Conservation (phyloP, 441 rosid species). For the Erysimum cheiri region DNA sequence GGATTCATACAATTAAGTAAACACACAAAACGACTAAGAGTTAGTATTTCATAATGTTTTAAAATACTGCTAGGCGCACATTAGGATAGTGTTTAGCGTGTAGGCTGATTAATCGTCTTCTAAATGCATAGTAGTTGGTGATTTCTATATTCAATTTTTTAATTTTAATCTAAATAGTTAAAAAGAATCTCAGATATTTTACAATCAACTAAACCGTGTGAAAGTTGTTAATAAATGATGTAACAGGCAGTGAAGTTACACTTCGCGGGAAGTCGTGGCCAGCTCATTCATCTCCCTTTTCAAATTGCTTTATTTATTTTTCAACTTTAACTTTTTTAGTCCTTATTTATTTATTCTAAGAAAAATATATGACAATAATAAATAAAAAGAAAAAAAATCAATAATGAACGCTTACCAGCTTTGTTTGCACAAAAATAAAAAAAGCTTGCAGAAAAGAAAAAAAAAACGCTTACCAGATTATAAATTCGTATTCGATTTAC, state of each 20-base stretch:
- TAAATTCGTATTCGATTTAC: not conserved
- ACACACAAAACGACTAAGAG: not conserved
- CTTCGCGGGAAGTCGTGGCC: slow-evolving; percentile 40
- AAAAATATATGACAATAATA: not conserved
- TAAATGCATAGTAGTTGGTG: not conserved
- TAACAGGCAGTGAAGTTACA: slow-evolving; percentile 46
- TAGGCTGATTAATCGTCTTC: slow-evolving; percentile 3
- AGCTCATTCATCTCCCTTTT: slow-evolving; percentile 43
- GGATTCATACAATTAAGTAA: not conserved
- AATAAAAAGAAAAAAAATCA: not conserved
- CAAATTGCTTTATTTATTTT: slow-evolving; percentile 30
- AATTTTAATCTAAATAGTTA: not conserved
- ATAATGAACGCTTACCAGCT: slow-evolving; percentile 8
- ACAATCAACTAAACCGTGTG: slow-evolving; percentile 34
- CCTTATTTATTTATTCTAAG: slow-evolving; percentile 1
- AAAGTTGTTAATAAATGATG: slow-evolving; percentile 42
- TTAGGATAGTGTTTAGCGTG: slow-evolving; percentile 35
- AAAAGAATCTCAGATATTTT: slow-evolving; percentile 21
- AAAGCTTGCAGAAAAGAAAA: not conserved
- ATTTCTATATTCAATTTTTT: not conserved
- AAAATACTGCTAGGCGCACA: slow-evolving; percentile 26
- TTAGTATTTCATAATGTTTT: slow-evolving; percentile 18
- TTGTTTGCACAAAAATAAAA: too few species aligned
- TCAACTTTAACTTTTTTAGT: slow-evolving; percentile 26
- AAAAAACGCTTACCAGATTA: slow-evolving; percentile 1